phyloP scores from a whole-genome alignment of 225 moss, liverwort and hornwort genomes.

The Rhytidiadelphus loreus region DNA sequence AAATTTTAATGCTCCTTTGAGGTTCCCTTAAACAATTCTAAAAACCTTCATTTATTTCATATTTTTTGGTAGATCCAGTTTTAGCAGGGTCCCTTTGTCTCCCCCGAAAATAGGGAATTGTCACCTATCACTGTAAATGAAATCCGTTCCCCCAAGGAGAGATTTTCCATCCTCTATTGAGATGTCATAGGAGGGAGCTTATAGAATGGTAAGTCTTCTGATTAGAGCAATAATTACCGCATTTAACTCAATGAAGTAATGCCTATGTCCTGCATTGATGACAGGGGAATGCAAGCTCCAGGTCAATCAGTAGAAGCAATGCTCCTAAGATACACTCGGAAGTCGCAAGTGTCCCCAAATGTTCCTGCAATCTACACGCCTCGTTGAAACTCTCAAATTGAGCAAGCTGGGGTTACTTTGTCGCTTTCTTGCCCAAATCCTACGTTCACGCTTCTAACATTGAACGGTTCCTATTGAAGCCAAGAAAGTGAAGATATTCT shows the following conservation, averaged over 20 bases:
- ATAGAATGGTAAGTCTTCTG: background rate
- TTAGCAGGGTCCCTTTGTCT: background rate
- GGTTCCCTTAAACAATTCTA: background rate
- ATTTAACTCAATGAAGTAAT: background rate
- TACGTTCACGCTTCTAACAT: background rate
- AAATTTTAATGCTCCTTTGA: background rate
- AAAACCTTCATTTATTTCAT: background rate
- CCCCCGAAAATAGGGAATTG: background rate
- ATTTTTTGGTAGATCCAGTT: too few relatives aligned
- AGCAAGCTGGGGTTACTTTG: background rate
- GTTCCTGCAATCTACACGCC: conserved; percentile 58
- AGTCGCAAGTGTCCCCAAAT: conserved; percentile 52
- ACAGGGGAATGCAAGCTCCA: conserved; percentile 86
- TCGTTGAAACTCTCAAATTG: conserved; percentile 25
- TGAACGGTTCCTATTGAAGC: background rate
- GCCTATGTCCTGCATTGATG: background rate
- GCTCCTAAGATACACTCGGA: conserved; percentile 80
- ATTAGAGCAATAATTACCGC: background rate
- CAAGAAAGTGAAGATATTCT: background rate
- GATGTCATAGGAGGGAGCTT: background rate
- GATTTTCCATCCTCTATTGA: background rate
- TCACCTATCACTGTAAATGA: background rate
- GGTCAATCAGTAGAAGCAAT: conserved; percentile 91
- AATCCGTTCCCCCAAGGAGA: background rate
- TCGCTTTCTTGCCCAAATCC: background rate